Evolutionary conservation across 2,329 filamentous ascomycete genomes (phyloP).

Genomic region (Calonectria montana): DNA sequence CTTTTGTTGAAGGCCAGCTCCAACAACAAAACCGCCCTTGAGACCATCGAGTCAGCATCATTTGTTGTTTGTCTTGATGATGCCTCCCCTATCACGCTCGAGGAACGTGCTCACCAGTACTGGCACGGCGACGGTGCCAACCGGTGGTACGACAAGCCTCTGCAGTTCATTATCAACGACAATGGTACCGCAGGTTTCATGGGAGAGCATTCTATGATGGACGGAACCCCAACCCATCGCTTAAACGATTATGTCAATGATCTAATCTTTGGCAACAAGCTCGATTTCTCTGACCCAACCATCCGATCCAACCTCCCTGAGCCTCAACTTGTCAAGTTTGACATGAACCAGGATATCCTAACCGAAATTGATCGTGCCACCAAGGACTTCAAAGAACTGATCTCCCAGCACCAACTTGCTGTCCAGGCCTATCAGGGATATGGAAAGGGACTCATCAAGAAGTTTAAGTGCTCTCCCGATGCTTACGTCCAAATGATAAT

Average conservation of each 20-base stretch:
- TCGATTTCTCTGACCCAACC: slow-evolving; percentile 84
- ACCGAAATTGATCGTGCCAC: slow-evolving; percentile 83
- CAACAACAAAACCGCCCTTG: slow-evolving; percentile 80
- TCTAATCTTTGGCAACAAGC: slow-evolving; percentile 92
- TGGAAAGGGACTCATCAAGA: slow-evolving; percentile 98
- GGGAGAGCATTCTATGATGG: slow-evolving; percentile 99
- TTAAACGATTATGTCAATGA: slow-evolving; percentile 95
- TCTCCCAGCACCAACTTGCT: slow-evolving; percentile 87
- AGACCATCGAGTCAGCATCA: slow-evolving; percentile 86
- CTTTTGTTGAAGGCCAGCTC: slow-evolving; percentile 80
- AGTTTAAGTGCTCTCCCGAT: slow-evolving; percentile 98
- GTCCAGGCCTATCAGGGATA: slow-evolving; percentile 98
- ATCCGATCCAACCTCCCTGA: slow-evolving; percentile 88
- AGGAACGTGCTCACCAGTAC: slow-evolving; percentile 95
- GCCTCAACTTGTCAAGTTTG: slow-evolving; percentile 81
- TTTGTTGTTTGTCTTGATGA: slow-evolving; percentile 96
- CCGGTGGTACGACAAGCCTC: slow-evolving; percentile 97
- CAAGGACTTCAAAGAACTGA: slow-evolving; percentile 83
- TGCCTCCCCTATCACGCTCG: slow-evolving; percentile 88
- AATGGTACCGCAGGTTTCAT: slow-evolving; percentile 98
- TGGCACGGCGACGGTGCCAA: slow-evolving; percentile 98
- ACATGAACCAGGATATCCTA: slow-evolving; percentile 78
- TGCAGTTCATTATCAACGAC: slow-evolving; percentile 98
- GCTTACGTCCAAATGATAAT: slow-evolving; percentile 99
- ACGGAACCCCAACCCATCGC: slow-evolving; percentile 96